phyloP scores from a whole-genome alignment of 129 eudicot genomes.

The Flaveria bidentis region DNA sequence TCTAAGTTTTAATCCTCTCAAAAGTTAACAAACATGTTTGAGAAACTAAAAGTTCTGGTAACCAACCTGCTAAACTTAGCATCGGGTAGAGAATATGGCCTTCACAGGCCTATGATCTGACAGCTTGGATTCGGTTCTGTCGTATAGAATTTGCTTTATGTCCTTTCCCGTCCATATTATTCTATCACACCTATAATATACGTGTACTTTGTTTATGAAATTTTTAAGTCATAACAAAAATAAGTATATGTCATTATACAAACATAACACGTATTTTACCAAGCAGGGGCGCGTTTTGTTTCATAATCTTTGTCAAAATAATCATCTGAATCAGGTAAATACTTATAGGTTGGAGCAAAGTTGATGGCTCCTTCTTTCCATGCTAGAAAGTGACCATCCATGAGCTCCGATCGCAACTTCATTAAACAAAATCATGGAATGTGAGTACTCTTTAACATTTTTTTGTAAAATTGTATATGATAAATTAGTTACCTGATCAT shows the following conservation, averaged over 20 bases:
- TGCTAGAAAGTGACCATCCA: slow-evolving; percentile 61
- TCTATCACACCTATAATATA: slow-evolving; percentile 64
- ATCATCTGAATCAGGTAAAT: slow-evolving; percentile 51
- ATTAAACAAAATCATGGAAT: neutral
- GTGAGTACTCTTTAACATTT: neutral
- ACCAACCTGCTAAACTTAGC: slow-evolving; percentile 34
- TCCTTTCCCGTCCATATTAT: slow-evolving; percentile 70
- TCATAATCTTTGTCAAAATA: slow-evolving; percentile 52
- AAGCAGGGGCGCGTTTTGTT: slow-evolving; percentile 75
- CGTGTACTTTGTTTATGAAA: neutral
- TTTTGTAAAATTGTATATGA: neutral
- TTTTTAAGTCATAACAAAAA: neutral
- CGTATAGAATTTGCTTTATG: slow-evolving; percentile 50
- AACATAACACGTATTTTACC: slow-evolving; percentile 37
- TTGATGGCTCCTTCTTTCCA: slow-evolving; percentile 69
- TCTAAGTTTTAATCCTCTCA: slow-evolving; percentile 19
- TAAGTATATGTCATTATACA: neutral
- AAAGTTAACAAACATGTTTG: slow-evolving; percentile 36
- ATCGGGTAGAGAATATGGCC: slow-evolving; percentile 53
- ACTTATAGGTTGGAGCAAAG: slow-evolving; percentile 81
- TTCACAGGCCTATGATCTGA: slow-evolving; percentile 76
- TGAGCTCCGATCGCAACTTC: slow-evolving; percentile 57
- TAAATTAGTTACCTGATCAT: slow-evolving; percentile 60
- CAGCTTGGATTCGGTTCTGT: slow-evolving; percentile 52
- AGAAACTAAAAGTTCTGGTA: slow-evolving; percentile 29